Evolutionary conservation across 352 stramenopile genomes (phyloP).

Genomic region (Phytophthora lateralis): DNA sequence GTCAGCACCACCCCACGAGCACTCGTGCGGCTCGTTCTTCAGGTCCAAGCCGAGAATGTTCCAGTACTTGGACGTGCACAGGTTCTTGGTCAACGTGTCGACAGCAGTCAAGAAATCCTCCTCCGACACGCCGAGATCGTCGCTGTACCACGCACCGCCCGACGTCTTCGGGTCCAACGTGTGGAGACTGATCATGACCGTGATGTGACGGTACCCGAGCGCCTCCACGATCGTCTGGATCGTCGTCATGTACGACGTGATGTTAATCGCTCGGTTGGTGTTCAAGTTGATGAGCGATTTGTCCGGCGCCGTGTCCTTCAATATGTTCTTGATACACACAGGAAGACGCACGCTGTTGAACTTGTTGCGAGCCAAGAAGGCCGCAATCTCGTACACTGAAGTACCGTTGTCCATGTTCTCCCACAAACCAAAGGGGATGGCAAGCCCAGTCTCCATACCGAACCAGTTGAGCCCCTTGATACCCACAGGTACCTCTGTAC

Average conservation of each 20-base stretch:
- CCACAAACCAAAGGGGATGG: conserved; percentile 74
- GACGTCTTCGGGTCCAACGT: conserved; percentile 51
- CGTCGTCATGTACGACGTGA: conserved; percentile 69
- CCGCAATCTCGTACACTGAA: conserved; percentile 65
- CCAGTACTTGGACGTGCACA: conserved; percentile 66
- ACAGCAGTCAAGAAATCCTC: conserved; percentile 61
- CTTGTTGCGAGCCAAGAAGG: conserved; percentile 71
- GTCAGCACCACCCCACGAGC: conserved; percentile 45
- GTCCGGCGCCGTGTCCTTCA: conserved; percentile 47
- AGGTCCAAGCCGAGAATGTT: conserved; percentile 74
- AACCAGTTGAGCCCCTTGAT: conserved; percentile 83
- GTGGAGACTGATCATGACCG: conserved; percentile 76
- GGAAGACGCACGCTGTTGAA: conserved; percentile 75
- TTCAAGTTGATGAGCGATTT: conserved; percentile 66
- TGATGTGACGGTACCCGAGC: conserved; percentile 66
- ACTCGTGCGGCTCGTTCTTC: conserved; percentile 75
- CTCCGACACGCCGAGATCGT: conserved; percentile 48
- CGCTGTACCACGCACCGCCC: conserved; percentile 66
- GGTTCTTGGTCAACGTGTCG: conserved; percentile 59
- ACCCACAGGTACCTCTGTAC: conserved; percentile 52
- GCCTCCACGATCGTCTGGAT: conserved; percentile 62
- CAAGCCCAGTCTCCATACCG: conserved; percentile 70
- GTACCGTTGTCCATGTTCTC: conserved; percentile 75
- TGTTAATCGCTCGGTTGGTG: conserved; percentile 71
- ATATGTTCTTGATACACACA: conserved; percentile 58